Conservation (phyloP, 2,329 filamentous ascomycete genomes). For the Aspergillus hortae region DNA sequence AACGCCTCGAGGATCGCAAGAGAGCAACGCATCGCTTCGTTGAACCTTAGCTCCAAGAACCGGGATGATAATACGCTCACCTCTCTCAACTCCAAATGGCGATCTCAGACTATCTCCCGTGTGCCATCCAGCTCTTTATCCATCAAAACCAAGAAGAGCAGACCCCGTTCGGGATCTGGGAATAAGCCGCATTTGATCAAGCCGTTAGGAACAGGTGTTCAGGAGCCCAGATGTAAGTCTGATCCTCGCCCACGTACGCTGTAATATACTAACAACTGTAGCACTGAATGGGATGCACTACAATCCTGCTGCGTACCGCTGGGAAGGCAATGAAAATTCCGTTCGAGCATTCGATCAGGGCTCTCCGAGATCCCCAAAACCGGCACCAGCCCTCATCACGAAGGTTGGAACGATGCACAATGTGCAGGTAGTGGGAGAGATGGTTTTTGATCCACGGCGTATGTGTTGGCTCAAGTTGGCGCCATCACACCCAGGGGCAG, state of each 20-base stretch:
- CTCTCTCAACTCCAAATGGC: conserved; percentile 58
- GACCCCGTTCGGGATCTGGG: conserved; percentile 29
- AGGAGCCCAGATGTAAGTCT: conserved; percentile 72
- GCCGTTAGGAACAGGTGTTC: conserved; percentile 68
- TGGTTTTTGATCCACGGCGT: conserved; percentile 94
- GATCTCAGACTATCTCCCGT: conserved; percentile 51
- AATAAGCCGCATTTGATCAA: conserved; percentile 83
- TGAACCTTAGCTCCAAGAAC: conserved; percentile 31
- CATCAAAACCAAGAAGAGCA: conserved; percentile 44
- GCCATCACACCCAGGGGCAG: conserved; percentile 39
- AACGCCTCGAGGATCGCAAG: conserved; percentile 63
- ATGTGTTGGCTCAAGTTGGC: conserved; percentile 95
- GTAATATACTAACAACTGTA: conserved; percentile 2
- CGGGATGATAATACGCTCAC: conserved; percentile 46
- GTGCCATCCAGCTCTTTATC: conserved; percentile 50
- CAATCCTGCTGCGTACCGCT: conserved; percentile 79
- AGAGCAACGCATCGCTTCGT: conserved; percentile 55
- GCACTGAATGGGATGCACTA: conserved; percentile 88
- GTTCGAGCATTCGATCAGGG: conserved; percentile 70
- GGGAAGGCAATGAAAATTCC: conserved; percentile 94
- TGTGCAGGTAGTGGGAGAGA: conserved; percentile 91
- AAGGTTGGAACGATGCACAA: conserved; percentile 82
- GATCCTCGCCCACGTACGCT: background rate
- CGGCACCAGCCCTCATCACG: conserved; percentile 71
- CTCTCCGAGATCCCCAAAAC: conserved; percentile 41